These are phyloP conservation scores for Backusella luteola DNA, from an alignment of 192 early-diverging fungal species.

Conservation along the genomic window DNA sequence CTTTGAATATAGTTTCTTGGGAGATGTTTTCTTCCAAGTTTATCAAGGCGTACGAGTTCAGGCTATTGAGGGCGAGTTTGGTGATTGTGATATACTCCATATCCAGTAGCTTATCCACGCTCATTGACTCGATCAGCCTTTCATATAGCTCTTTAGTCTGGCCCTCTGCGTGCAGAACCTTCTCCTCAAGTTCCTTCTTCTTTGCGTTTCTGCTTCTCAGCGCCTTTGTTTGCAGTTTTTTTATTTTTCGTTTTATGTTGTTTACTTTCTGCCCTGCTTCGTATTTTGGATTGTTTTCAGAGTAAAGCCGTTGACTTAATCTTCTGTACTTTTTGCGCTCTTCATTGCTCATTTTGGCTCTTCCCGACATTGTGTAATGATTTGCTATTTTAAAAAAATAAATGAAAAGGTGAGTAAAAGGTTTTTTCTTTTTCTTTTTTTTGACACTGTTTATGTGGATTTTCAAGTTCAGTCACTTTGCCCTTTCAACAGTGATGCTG, in stretches of 20 bases:
- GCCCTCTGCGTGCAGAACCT: background rate
- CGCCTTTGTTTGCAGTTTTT: background rate
- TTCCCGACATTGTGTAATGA: background rate
- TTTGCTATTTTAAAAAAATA: background rate
- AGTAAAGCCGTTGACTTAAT: background rate
- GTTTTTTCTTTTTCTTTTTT: too few relatives aligned
- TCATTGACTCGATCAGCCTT: background rate
- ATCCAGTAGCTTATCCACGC: background rate
- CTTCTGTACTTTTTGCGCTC: background rate
- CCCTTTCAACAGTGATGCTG: too few relatives aligned
- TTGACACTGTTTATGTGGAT: too few relatives aligned
- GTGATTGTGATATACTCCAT: background rate
- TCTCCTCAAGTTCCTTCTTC: background rate
- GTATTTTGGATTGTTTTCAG: background rate
- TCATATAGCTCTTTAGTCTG: background rate
- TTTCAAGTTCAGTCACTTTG: background rate
- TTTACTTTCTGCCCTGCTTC: background rate
- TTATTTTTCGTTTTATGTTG: background rate
- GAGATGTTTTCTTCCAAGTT: background rate
- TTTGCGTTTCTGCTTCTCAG: background rate
- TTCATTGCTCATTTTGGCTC: background rate
- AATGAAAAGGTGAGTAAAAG: background rate
- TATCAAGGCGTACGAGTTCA: background rate
- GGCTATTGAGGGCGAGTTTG: background rate
- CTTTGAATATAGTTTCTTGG: background rate